Percentiles rank a stretch among this genome's conserved stretches.
phyloP scores from a whole-genome alignment of 352 stramenopile genomes.

The Globisporangium megalacanthum region DNA sequence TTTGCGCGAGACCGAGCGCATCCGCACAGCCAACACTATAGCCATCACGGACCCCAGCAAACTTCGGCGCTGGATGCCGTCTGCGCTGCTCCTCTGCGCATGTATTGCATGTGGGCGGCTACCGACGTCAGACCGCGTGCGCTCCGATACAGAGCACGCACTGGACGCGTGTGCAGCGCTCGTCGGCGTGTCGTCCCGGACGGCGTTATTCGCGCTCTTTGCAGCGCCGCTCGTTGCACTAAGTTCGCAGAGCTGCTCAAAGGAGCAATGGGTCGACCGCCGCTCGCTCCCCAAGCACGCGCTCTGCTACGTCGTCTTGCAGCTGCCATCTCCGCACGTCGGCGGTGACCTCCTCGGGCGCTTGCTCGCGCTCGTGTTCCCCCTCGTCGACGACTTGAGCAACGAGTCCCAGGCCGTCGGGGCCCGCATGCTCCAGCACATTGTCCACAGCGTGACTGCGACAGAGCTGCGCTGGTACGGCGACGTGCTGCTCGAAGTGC shows the following conservation, averaged over 20 bases:
- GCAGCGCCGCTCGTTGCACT: constrained; percentile 35
- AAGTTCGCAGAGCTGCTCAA: constrained; percentile 43
- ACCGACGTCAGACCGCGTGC: constrained; percentile 15
- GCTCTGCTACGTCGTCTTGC: constrained; percentile 43
- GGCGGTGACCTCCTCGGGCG: constrained; percentile 67
- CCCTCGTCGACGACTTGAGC: constrained; percentile 68
- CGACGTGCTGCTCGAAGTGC: constrained; percentile 70
- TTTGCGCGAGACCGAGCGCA: neutral
- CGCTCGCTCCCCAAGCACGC: constrained; percentile 47
- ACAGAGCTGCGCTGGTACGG: constrained; percentile 81
- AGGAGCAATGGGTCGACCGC: constrained; percentile 57
- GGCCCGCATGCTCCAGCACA: constrained; percentile 49
- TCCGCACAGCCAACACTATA: neutral
- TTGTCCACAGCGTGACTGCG: constrained; percentile 51
- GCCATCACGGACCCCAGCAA: constrained; percentile 7
- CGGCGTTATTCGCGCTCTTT: constrained; percentile 25
- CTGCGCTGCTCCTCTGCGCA: constrained; percentile 26
- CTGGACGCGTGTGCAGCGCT: constrained; percentile 21
- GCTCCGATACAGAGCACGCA: constrained; percentile 14
- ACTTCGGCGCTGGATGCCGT: constrained; percentile 33
- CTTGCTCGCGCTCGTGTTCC: constrained; percentile 70
- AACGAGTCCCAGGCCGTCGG: constrained; percentile 60
- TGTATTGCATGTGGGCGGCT: constrained; percentile 26
- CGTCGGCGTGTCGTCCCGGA: constrained; percentile 2
- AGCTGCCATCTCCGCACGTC: constrained; percentile 55